Evolutionary conservation across 2,329 filamentous ascomycete genomes (phyloP), one percentile per base, ranked within the genome.

Genomic region (Colletotrichum higginsianum): DNA sequence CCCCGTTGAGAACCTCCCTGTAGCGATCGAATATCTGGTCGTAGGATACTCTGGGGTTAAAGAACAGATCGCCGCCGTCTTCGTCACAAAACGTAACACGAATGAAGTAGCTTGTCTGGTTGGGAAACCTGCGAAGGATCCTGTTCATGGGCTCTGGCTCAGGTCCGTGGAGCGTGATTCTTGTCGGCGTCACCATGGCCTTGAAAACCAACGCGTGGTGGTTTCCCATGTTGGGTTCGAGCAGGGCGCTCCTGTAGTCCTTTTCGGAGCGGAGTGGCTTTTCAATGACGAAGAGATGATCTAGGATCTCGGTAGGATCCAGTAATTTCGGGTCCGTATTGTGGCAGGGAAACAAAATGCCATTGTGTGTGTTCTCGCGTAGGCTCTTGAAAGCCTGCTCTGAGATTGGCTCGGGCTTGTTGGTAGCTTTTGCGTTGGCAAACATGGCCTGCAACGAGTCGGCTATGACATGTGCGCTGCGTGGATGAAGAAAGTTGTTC

Each of bases 81-180:
- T 97, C 94, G 57, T 96, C 94, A 40, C 86, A 86, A 75, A 96
- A 95, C 8, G 90, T 87, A 0, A 95, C 92, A 0, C 94, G 87
- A 0, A 94, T 77, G 75, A 95, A 95, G 75, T 87, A 85, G 56
- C 93, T 88, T 2, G 86, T 86, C 66, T 90, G 84, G 0, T 86
- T 76, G 0, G 85, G 79, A 73, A 91, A 94, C 73, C 89, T 89
- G n/a, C 93, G 88, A 18, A 95, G 82, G 3, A 95, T 89, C 5
- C 92, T 86, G 76, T 95, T 95, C 70, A 89, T 91, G 8, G 88
- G 88, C 77, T 94, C 93, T 0, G 88, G 82, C 61, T 92, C 90
- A 0, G 91, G 91, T 0, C 91, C 91, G 9, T 85, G 82, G 0
- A 93, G 82, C 23, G 83, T 84, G 23, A 89, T 83, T 1, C 88